These are phyloP conservation scores for Plenodomus lindquistii DNA, from an alignment of 2,329 filamentous ascomycete genomes.

Conservation along the genomic window DNA sequence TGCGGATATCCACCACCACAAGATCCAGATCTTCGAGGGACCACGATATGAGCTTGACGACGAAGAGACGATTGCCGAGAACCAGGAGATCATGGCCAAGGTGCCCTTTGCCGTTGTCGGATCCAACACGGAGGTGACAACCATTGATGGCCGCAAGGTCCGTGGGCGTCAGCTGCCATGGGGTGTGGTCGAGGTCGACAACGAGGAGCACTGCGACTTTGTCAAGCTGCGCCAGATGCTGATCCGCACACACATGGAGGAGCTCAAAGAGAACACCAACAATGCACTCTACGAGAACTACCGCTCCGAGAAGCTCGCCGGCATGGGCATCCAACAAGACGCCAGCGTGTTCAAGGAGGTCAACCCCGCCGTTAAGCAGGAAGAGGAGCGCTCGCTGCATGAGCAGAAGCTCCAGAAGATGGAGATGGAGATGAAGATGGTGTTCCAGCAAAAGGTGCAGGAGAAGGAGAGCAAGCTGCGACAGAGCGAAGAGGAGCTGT, in stretches of 20 bases:
- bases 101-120: constrained; percentile 98
- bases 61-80: constrained; percentile 99
- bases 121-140: constrained; percentile 91
- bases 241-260: constrained; percentile 99
- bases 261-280: constrained; percentile 99
- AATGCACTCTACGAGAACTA: constrained; percentile 99
- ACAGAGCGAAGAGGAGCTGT: constrained; percentile 98
- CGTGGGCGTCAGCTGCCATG: constrained; percentile 96
- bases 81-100: constrained; percentile 99
- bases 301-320: constrained; percentile 97
- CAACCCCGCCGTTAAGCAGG: constrained; percentile 99
- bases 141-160: constrained; percentile 89
- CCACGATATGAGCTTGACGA: constrained; percentile 98
- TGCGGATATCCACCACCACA: constrained; percentile 93
- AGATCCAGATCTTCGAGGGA: constrained; percentile 98
- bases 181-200: constrained; percentile 99
- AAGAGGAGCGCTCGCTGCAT: constrained; percentile 96
- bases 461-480: constrained; percentile 99
- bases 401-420: constrained; percentile 99
- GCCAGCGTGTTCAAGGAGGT: constrained; percentile 99
- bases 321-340: constrained; percentile 98
- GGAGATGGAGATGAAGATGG: constrained; percentile 99
- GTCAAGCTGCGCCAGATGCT: constrained; percentile 99
- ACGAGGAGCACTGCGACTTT: constrained; percentile 99
- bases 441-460: constrained; percentile 99